phyloP scores from a whole-genome alignment of 495 filamentous ascomycete genomes.

The Podospora bellae-mahoneyi region DNA sequence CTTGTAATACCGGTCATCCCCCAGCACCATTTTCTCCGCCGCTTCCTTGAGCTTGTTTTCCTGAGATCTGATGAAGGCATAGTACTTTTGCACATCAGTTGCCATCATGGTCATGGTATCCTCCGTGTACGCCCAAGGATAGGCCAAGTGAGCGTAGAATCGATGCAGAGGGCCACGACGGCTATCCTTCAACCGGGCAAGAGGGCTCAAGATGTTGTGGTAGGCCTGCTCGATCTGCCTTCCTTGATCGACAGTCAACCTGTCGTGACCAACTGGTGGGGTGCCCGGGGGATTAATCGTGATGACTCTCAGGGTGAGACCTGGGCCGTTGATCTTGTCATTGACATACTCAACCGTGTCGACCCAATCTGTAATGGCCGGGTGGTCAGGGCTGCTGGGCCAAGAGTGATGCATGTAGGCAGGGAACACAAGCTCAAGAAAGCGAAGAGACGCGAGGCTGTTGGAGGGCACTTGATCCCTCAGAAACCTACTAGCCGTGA shows the following conservation, averaged over 20 bases:
- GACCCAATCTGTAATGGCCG: not conserved
- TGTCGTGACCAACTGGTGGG: not conserved
- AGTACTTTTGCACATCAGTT: not conserved
- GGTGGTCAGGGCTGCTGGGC: not conserved
- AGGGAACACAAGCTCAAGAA: not conserved
- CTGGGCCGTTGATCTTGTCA: not conserved
- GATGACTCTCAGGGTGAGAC: not conserved
- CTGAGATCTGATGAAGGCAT: not conserved
- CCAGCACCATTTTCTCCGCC: not conserved
- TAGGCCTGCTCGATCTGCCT: not conserved
- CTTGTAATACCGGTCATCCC: not conserved
- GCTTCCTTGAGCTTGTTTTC: not conserved
- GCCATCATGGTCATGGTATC: not conserved
- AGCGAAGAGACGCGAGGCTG: slow-evolving; percentile 17
- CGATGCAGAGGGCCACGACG: slow-evolving; percentile 7
- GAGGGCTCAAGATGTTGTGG: not conserved
- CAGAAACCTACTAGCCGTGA: slow-evolving; percentile 17
- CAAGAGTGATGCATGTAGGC: not conserved
- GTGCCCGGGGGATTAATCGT: not conserved
- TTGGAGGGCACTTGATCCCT: slow-evolving; percentile 10
- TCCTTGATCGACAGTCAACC: not conserved
- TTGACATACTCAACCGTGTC: not conserved
- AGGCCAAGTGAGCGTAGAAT: slow-evolving; percentile 12
- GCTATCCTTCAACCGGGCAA: not conserved
- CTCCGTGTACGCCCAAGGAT: slow-evolving; percentile 2